Evolutionary conservation across 1,284 basidiomycete genomes (phyloP).

Genomic region (Cryptococcus maquisensis): DNA sequence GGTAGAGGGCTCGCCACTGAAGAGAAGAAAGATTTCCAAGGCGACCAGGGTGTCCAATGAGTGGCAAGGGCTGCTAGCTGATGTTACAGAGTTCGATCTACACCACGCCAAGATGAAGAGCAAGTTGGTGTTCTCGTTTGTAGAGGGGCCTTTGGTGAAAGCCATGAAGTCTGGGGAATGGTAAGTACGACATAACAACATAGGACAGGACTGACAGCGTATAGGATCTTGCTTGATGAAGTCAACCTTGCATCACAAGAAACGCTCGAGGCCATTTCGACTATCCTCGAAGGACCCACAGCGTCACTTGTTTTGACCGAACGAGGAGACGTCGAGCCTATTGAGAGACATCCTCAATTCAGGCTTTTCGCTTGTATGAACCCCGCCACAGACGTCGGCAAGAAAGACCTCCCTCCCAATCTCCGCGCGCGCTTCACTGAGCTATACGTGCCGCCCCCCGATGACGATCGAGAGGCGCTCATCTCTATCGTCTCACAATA

Average conservation of each 20-base stretch:
- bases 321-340: constrained; percentile 83
- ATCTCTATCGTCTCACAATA: constrained; percentile 85
- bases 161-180: constrained; percentile 87
- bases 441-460: constrained; percentile 89
- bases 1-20: constrained; percentile 55
- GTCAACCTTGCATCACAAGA: constrained; percentile 93
- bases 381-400: constrained; percentile 97
- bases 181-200: constrained; percentile 50
- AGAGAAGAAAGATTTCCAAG: constrained; percentile 62
- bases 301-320: constrained; percentile 92
- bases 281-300: constrained; percentile 75
- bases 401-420: constrained; percentile 89
- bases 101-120: constrained; percentile 79
- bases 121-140: constrained; percentile 88
- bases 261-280: constrained; percentile 88
- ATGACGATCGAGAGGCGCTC: constrained; percentile 85
- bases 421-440: constrained; percentile 93
- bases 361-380: constrained; percentile 99
- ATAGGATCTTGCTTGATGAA: constrained; percentile 92
- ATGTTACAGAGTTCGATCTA: constrained; percentile 75
- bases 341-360: constrained; percentile 90
- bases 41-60: constrained; percentile 45
- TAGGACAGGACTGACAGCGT: neutral
- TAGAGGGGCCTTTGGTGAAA: constrained; percentile 93
- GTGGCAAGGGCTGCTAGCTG: constrained; percentile 71